Evolutionary conservation across 2,329 filamentous ascomycete genomes (phyloP).

Genomic region (Cytospora schulzeri): DNA sequence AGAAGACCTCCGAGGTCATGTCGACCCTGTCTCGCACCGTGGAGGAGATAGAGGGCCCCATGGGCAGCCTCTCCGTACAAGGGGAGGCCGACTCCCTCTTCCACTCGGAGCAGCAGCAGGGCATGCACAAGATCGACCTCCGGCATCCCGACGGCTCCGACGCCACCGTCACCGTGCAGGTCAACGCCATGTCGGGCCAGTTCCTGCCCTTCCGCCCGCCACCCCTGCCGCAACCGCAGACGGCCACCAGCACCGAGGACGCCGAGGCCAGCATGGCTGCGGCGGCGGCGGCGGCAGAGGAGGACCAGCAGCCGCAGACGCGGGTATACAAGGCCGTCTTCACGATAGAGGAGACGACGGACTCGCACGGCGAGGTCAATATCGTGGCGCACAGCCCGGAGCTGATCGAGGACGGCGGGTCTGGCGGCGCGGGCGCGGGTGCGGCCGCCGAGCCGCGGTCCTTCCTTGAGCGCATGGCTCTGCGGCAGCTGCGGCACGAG

Average conservation of each 20-base stretch:
- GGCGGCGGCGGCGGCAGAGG: constrained; percentile 36
- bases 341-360: constrained; percentile 67
- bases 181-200: constrained; percentile 68
- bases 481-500: constrained; percentile 63
- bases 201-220: constrained; percentile 84
- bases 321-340: constrained; percentile 66
- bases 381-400: constrained; percentile 63
- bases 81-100: constrained; percentile 35
- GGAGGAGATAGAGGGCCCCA: constrained; percentile 60
- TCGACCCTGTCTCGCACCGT: constrained; percentile 65
- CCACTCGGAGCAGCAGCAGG: constrained; percentile 50
- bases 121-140: constrained; percentile 53
- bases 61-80: constrained; percentile 54
- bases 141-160: constrained; percentile 59
- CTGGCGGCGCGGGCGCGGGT: neutral
- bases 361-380: constrained; percentile 60
- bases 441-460: constrained; percentile 44
- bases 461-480: constrained; percentile 72
- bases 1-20: constrained; percentile 63
- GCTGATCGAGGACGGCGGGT: constrained; percentile 50
- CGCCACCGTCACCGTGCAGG: constrained; percentile 64
- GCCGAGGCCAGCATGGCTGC: constrained; percentile 33
- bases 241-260: constrained; percentile 38
- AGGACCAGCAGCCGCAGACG: constrained; percentile 46
- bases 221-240: constrained; percentile 70